These are phyloP conservation scores for Podospora fimiseda DNA, from an alignment of 495 filamentous ascomycete species.

Conservation along the genomic window DNA sequence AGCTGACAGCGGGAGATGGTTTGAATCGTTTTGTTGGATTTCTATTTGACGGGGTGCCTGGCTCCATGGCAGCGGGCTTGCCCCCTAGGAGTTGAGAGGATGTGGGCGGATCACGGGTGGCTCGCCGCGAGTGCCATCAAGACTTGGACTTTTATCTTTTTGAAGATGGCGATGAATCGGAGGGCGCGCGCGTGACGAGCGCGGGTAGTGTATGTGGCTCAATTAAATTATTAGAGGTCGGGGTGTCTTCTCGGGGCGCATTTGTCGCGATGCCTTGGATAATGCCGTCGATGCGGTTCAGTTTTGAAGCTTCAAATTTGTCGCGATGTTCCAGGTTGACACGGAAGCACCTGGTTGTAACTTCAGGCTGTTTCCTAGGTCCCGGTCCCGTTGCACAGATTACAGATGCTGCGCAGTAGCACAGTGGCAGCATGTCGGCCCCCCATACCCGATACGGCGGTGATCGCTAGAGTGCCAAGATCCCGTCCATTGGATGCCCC, in stretches of 20 bases:
- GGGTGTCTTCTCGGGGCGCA: neutral
- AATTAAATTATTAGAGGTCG: neutral
- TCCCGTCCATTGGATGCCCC: neutral
- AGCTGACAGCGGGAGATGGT: neutral
- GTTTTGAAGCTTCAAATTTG: neutral
- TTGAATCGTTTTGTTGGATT: slow-evolving; percentile 15
- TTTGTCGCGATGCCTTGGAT: neutral
- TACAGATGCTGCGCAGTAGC: slow-evolving; percentile 3
- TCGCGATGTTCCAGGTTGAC: neutral
- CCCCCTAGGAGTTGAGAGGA: neutral
- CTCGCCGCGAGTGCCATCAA: slow-evolving; percentile 13
- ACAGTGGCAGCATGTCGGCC: neutral
- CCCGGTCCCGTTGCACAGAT: neutral
- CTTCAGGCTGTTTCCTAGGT: slow-evolving; percentile 9
- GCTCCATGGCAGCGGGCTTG: slow-evolving; percentile 27
- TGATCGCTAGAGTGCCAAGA: neutral
- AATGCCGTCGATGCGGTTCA: neutral
- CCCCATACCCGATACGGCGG: slow-evolving; percentile 2
- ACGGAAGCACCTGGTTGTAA: neutral
- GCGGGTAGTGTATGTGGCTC: neutral
- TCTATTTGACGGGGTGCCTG: slow-evolving; percentile 17
- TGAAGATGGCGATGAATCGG: neutral
- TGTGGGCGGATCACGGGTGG: slow-evolving; percentile 14
- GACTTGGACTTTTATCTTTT: neutral
- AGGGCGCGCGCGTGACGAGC: neutral